These are phyloP conservation scores for Panus rudis DNA, from an alignment of 768 basidiomycete species.

Conservation along the genomic window DNA sequence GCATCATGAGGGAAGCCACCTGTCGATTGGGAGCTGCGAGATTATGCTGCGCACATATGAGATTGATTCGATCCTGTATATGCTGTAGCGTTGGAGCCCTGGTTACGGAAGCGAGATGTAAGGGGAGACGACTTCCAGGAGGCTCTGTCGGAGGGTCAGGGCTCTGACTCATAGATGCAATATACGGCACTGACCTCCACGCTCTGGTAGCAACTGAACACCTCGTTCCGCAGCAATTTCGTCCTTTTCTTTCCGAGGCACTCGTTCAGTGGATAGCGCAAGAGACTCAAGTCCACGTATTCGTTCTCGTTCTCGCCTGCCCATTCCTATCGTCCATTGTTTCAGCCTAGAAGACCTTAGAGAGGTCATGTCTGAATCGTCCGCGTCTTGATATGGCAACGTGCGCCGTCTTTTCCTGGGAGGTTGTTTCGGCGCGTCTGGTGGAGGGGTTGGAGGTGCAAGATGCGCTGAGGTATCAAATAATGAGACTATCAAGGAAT, in stretches of 20 bases:
- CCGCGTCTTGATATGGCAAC: conserved; percentile 66
- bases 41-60: conserved; percentile 75
- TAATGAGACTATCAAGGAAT: conserved; percentile 75
- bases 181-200: conserved; percentile 43
- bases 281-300: conserved; percentile 42
- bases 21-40: conserved; percentile 51
- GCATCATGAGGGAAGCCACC: conserved; percentile 64
- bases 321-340: conserved; percentile 65
- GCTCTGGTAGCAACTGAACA: conserved; percentile 54
- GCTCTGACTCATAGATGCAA: background rate
- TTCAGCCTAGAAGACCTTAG: conserved; percentile 63
- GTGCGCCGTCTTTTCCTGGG: conserved; percentile 62
- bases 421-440: conserved; percentile 53
- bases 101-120: conserved; percentile 69
- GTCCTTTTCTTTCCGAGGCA: conserved; percentile 45
- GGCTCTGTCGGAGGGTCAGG: conserved; percentile 40
- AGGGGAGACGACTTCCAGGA: conserved; percentile 62
- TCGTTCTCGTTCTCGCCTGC: conserved; percentile 70
- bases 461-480: conserved; percentile 74
- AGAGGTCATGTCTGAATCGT: conserved; percentile 45
- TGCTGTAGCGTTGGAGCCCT: conserved; percentile 71
- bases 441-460: conserved; percentile 59
- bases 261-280: conserved; percentile 34
- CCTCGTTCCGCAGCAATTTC: conserved; percentile 69
- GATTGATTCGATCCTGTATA: conserved; percentile 71